Percentiles rank a stretch among this genome's conserved stretches.
Conservation (phyloP, 1,139 yeast species). For the Diutina siamensis region DNA sequence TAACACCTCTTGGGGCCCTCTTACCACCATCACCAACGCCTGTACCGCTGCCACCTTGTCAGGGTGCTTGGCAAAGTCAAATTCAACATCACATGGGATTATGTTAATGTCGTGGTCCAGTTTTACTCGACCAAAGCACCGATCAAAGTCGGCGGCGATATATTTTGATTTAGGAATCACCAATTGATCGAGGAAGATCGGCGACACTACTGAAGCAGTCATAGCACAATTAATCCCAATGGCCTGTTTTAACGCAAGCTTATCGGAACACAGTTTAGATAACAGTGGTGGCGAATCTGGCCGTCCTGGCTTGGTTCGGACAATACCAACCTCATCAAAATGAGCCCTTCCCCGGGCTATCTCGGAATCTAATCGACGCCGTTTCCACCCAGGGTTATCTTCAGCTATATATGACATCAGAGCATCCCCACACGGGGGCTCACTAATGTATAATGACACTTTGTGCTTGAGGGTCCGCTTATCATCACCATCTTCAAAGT, state of each 20-base stretch:
- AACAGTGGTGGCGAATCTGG: constrained; percentile 56
- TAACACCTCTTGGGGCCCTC: constrained; percentile 26
- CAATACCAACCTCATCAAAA: constrained; percentile 45
- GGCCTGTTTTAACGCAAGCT: constrained; percentile 52
- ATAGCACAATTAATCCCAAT: constrained; percentile 48
- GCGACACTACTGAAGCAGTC: constrained; percentile 30
- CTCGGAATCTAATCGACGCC: constrained; percentile 9
- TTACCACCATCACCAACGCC: constrained; percentile 23
- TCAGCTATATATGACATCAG: constrained; percentile 35
- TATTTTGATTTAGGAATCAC: constrained; percentile 35
- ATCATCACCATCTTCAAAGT: neutral
- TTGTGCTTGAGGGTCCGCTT: constrained; percentile 20
- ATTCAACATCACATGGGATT: constrained; percentile 11
- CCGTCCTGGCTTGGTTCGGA: constrained; percentile 89
- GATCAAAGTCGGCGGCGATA: constrained; percentile 23
- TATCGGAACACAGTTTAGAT: constrained; percentile 86
- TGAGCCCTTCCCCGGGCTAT: constrained; percentile 52
- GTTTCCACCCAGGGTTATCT: constrained; percentile 10
- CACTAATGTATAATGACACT: constrained; percentile 59
- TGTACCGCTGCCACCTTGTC: constrained; percentile 23
- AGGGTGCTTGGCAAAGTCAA: constrained; percentile 16
- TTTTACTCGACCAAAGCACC: too few species aligned
- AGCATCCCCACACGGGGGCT: constrained; percentile 90
- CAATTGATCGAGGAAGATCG: constrained; percentile 39
- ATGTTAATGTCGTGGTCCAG: constrained; percentile 16